Base-by-base conservation (phyloP, 2,329 filamentous ascomycete species). In the Neonectria ditissima region DNA sequence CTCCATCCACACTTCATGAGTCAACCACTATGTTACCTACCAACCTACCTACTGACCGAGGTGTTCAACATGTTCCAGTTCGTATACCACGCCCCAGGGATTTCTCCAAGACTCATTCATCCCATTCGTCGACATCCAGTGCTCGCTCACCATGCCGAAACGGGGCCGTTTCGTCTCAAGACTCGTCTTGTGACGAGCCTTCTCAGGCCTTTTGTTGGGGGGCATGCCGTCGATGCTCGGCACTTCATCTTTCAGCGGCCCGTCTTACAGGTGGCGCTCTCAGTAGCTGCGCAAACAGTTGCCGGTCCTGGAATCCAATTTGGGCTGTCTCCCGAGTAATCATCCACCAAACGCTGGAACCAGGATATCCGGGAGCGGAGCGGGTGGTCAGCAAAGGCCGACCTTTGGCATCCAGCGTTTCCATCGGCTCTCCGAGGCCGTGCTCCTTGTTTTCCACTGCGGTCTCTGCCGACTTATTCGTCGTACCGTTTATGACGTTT, bases 221-320 rank as follows among this genome's bases (percentile, higher is more conserved):
- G 18, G 9, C 6, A 34, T 45, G 16, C 13, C n/a, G 37, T 43
- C 63, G 54, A 47, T 39, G 32, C 30, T 52, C 32, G 22, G 41
- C 43, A 59, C 41, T 47, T 56, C 41, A 47, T 32, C 41, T 57
- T 34, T 55, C 53, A 58, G 53, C 61, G 62, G 63, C 58, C 59
- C 59, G 56, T 59, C 47, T 52, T 55, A 59, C 37, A 26, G 13
- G 39, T 20, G 30, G 28, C 44, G 41, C n/a, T 34, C 41, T 44
- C 18, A 43, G 43, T 32, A 48, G 55, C 51, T 32, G 43, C 47
- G 55, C 58, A 67, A 65, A 55, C 58, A 52, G 44, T 18, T 32
- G 16, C 34, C 14, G 24, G 41, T n/a, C 30, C n/a, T 53, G 34
- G 20, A 39, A 18, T 18, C 34, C 2, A 26, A n/a, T 5, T 20